phyloP scores from a whole-genome alignment of 495 filamentous ascomycete species.

The Aspergillus olivimuriae region DNA sequence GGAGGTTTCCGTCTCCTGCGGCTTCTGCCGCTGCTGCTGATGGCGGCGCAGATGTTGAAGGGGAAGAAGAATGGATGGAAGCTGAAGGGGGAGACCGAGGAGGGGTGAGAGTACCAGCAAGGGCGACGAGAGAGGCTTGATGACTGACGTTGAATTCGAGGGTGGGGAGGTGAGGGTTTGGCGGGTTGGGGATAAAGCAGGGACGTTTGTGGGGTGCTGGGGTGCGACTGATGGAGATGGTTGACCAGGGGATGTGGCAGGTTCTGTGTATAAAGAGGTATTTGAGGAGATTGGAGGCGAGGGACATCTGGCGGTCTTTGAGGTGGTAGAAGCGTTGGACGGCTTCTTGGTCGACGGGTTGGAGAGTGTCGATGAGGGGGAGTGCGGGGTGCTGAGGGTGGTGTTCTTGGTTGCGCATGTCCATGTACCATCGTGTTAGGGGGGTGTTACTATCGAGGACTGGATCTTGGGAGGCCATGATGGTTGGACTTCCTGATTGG shows the following conservation, averaged over 20 bases:
- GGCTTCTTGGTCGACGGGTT: slow-evolving; percentile 27
- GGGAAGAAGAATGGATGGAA: not conserved
- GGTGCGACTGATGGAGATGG: slow-evolving; percentile 54
- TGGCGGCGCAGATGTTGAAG: slow-evolving; percentile 8
- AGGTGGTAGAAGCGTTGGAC: slow-evolving; percentile 33
- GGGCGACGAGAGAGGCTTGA: slow-evolving; percentile 70
- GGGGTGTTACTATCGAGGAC: slow-evolving; percentile 1
- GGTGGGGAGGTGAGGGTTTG: slow-evolving; percentile 12
- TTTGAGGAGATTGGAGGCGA: slow-evolving; percentile 76
- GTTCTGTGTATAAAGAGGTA: slow-evolving; percentile 61
- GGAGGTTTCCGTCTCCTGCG: too few relatives aligned
- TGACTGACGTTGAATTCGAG: slow-evolving; percentile 87
- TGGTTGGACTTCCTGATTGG: too few relatives aligned
- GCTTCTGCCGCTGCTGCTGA: not conserved
- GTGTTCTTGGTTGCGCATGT: slow-evolving; percentile 30
- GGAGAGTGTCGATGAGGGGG: slow-evolving; percentile 31
- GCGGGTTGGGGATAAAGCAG: slow-evolving; percentile 40
- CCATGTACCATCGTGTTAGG: slow-evolving; percentile 39
- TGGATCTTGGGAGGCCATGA: too few relatives aligned
- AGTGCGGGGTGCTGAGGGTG: slow-evolving; percentile 25
- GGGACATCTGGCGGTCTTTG: slow-evolving; percentile 41
- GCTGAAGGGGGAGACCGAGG: not conserved
- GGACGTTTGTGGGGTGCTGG: slow-evolving; percentile 57
- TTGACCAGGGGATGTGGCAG: slow-evolving; percentile 58
- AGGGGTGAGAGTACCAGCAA: slow-evolving; percentile 44